Conservation (phyloP, 2,329 filamentous ascomycete genomes). For the Fusarium chlamydosporum region DNA sequence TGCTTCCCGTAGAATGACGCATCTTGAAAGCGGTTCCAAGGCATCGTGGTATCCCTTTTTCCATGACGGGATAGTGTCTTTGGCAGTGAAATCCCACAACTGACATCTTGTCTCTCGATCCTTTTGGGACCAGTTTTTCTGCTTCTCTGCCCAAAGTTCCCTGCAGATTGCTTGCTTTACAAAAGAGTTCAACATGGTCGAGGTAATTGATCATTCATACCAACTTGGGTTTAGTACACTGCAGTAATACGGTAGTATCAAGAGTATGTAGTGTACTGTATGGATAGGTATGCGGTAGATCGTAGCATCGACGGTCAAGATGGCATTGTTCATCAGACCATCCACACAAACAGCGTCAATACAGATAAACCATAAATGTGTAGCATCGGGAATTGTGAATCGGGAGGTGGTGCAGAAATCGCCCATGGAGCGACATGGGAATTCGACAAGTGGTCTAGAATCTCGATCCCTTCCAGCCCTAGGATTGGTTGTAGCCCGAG, state of each 20-base stretch:
- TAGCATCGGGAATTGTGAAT: conserved; percentile 20
- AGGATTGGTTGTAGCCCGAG: conserved; percentile 23
- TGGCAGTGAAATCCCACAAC: conserved; percentile 8
- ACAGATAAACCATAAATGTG: conserved; percentile 7
- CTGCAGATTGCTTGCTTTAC: not conserved
- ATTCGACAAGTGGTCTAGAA: conserved; percentile 40
- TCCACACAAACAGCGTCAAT: conserved; percentile 3
- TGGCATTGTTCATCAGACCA: conserved; percentile 12
- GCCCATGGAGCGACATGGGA: conserved; percentile 44
- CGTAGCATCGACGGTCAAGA: conserved; percentile 1
- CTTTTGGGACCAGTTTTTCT: conserved; percentile 14
- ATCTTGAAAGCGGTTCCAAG: conserved; percentile 26
- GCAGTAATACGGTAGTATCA: not conserved
- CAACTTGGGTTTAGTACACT: not conserved
- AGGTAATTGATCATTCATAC: conserved; percentile 1
- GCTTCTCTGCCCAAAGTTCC: conserved; percentile 4
- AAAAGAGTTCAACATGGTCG: conserved; percentile 4
- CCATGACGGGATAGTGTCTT: conserved; percentile 20
- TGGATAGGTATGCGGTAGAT: conserved; percentile 9
- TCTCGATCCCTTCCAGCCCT: conserved; percentile 43
- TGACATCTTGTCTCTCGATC: conserved; percentile 1
- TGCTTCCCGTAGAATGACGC: conserved; percentile 34
- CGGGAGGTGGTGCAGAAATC: conserved; percentile 31
- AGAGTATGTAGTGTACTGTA: not conserved
- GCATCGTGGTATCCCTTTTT: conserved; percentile 28